These are phyloP conservation scores for Tetrahymena elliotti DNA, from an alignment of 73 alveolate species.

Conservation along the genomic window DNA sequence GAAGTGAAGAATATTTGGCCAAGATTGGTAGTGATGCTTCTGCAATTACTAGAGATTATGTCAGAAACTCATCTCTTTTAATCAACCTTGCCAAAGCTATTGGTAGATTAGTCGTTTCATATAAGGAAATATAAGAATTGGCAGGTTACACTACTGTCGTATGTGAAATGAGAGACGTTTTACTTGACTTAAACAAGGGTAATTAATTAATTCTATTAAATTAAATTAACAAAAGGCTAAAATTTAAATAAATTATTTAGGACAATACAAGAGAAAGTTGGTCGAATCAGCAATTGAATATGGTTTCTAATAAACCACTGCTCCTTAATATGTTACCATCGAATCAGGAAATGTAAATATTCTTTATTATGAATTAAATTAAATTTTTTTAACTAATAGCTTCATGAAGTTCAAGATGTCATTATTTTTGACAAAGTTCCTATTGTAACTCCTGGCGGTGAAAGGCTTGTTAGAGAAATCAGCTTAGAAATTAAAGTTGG, in stretches of 20 bases:
- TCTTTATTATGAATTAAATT: not conserved
- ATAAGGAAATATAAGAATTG: slow-evolving; percentile 75
- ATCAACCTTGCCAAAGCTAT: slow-evolving; percentile 89
- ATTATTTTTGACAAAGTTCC: slow-evolving; percentile 80
- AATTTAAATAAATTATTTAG: not conserved
- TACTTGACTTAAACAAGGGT: slow-evolving; percentile 64
- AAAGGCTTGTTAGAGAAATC: slow-evolving; percentile 59
- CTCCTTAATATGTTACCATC: not conserved
- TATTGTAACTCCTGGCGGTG: slow-evolving; percentile 88
- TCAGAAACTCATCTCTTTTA: slow-evolving; percentile 74
- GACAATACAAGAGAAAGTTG: slow-evolving; percentile 19
- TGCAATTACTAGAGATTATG: slow-evolving; percentile 79
- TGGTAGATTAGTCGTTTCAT: slow-evolving; percentile 83
- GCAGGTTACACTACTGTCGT: slow-evolving; percentile 89
- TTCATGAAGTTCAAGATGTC: slow-evolving; percentile 4
- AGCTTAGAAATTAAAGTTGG: slow-evolving; percentile 67
- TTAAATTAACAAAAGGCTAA: not conserved
- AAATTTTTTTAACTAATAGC: not conserved
- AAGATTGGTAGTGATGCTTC: slow-evolving; percentile 23
- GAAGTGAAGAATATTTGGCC: slow-evolving; percentile 56
- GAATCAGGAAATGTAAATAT: slow-evolving; percentile 15
- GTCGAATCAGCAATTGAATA: slow-evolving; percentile 2
- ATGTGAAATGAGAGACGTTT: slow-evolving; percentile 70
- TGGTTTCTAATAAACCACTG: not conserved
- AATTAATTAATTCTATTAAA: slow-evolving; percentile 28